phyloP scores from a whole-genome alignment of 2,329 filamentous ascomycete species.

The Diaporthe caulivora region DNA sequence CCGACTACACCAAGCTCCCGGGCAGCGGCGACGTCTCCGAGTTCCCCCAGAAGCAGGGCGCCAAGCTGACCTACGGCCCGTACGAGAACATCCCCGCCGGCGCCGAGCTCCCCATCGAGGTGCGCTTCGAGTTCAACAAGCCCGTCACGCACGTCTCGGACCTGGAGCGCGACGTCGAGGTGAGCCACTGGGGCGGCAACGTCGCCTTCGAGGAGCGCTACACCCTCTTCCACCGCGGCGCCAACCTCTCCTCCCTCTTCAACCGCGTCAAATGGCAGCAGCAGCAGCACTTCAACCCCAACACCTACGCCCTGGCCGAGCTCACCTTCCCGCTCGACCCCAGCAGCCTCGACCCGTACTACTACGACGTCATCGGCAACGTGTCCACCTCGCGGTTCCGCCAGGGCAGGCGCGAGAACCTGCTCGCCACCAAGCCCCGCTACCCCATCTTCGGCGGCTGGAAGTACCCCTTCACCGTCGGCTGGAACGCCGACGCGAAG shows the following conservation, averaged over 20 bases:
- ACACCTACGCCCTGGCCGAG: constrained; percentile 83
- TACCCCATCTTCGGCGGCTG: constrained; percentile 98
- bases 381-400: constrained; percentile 94
- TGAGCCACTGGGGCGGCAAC: constrained; percentile 98
- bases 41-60: constrained; percentile 84
- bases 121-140: constrained; percentile 96
- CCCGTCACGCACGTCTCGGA: constrained; percentile 83
- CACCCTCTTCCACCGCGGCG: constrained; percentile 87
- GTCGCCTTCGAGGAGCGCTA: constrained; percentile 95
- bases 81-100: constrained; percentile 87
- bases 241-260: constrained; percentile 80
- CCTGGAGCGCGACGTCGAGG: constrained; percentile 91
- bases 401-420: constrained; percentile 79
- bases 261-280: constrained; percentile 82
- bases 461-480: constrained; percentile 97
- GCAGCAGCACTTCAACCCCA: constrained; percentile 80
- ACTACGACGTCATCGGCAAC: constrained; percentile 95
- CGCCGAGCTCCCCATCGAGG: constrained; percentile 76
- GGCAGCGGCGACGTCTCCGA: constrained; percentile 71
- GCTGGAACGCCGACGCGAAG: constrained; percentile 91
- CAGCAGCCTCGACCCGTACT: constrained; percentile 90
- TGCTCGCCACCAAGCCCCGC: constrained; percentile 90
- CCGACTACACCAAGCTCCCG: constrained; percentile 85
- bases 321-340: constrained; percentile 83
- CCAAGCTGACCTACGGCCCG: constrained; percentile 89